phyloP scores from a whole-genome alignment of 2,329 filamentous ascomycete species.

The Aspergillus hiratsukae region DNA sequence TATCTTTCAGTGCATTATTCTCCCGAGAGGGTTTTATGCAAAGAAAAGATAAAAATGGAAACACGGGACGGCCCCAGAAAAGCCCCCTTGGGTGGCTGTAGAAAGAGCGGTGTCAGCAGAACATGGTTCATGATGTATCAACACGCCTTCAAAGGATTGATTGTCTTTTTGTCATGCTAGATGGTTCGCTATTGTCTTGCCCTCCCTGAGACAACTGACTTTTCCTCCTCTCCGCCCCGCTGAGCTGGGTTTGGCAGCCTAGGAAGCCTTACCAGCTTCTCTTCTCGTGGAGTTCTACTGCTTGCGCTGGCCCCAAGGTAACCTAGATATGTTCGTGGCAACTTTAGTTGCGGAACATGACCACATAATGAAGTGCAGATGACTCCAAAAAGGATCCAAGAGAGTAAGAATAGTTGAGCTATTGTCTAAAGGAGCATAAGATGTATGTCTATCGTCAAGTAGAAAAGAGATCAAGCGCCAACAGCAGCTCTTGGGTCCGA shows the following conservation, averaged over 20 bases:
- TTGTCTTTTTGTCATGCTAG: neutral
- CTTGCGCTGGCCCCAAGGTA: neutral
- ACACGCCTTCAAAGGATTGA: neutral
- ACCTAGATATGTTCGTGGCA: neutral
- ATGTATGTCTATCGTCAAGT: neutral
- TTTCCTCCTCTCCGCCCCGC: neutral
- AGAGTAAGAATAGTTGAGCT: neutral
- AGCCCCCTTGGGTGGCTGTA: neutral
- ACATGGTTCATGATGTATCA: neutral
- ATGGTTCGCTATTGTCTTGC: neutral
- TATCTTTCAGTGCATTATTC: neutral
- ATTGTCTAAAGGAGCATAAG: neutral
- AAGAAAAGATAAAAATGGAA: neutral
- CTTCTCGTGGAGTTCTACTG: neutral
- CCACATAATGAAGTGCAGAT: neutral
- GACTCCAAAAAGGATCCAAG: neutral
- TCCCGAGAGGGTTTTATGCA: neutral
- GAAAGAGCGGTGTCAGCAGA: neutral
- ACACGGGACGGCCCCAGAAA: neutral
- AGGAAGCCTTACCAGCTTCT: neutral
- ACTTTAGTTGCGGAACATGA: no score
- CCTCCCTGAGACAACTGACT: neutral
- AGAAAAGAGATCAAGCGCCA: conserved; percentile 1
- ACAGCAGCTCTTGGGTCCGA: conserved; percentile 10
- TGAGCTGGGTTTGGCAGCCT: neutral